Evolutionary conservation across 805 yeast species (phyloP).

Genomic region (Candida taoyuanica): DNA sequence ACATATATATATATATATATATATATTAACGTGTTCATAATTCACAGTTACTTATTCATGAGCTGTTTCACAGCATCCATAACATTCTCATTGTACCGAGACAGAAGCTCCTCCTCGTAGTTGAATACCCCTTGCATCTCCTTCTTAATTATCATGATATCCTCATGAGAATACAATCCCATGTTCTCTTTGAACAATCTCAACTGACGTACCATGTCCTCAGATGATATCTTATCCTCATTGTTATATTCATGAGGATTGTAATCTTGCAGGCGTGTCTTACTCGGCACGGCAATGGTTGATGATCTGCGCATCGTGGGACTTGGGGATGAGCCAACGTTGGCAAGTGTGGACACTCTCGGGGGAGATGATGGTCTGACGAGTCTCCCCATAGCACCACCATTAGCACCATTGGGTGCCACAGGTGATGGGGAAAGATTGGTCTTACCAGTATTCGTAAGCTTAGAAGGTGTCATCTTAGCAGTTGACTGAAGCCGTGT

Average conservation of each 20-base stretch:
- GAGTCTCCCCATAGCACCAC: not conserved
- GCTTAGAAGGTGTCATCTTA: conserved; percentile 22
- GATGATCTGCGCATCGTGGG: conserved; percentile 11
- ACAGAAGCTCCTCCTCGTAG: conserved; percentile 29
- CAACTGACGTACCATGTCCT: conserved; percentile 15
- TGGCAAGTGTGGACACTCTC: not conserved
- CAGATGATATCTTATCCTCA: conserved; percentile 14
- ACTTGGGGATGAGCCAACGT: conserved; percentile 5
- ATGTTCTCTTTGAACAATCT: conserved; percentile 18
- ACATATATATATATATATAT: conserved; percentile 1
- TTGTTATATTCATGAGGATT: conserved; percentile 4
- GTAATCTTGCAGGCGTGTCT: conserved; percentile 9
- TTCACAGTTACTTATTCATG: conserved; percentile 11
- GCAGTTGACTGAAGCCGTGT: conserved; percentile 19
- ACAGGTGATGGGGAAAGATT: conserved; percentile 22
- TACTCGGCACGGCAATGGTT: conserved; percentile 7
- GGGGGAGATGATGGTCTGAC: conserved; percentile 8
- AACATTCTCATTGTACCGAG: conserved; percentile 29
- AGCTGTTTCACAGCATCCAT: conserved; percentile 12
- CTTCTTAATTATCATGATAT: conserved; percentile 22
- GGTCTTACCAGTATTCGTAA: conserved; percentile 17
- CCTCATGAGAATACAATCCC: conserved; percentile 19
- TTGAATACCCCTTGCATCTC: conserved; percentile 22
- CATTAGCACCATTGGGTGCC: conserved; percentile 9
- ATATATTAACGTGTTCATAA: conserved; percentile 5